Evolutionary conservation across 208 protist species (phyloP).

Genomic region (Leptomonas seymouri): DNA sequence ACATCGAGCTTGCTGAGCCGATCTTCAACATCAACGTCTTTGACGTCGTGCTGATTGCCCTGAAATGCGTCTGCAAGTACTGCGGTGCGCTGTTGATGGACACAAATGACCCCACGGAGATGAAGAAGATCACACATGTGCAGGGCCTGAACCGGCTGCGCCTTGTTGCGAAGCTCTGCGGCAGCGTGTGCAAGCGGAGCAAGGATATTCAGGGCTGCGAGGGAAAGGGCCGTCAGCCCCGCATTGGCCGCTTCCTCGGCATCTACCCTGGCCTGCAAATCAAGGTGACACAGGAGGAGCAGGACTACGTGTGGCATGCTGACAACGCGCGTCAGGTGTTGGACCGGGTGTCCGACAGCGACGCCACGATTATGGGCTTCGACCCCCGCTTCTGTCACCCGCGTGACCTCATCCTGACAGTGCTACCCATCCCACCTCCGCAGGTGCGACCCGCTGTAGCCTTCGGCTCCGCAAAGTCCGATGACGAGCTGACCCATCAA

Average conservation of each 20-base stretch:
- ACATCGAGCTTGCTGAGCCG: conserved; percentile 97
- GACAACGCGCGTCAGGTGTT: conserved; percentile 79
- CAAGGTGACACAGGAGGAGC: conserved; percentile 73
- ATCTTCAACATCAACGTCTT: conserved; percentile 98
- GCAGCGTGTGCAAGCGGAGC: conserved; percentile 59
- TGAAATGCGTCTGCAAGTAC: conserved; percentile 98
- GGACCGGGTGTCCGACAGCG: conserved; percentile 70
- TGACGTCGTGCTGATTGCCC: conserved; percentile 91
- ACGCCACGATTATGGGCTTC: conserved; percentile 77
- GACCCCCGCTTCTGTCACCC: conserved; percentile 78
- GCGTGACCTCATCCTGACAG: conserved; percentile 94
- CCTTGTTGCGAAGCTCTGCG: conserved; percentile 70
- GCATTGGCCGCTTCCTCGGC: conserved; percentile 67
- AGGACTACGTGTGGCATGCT: conserved; percentile 73
- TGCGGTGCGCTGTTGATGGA: conserved; percentile 94
- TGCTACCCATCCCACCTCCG: conserved; percentile 97
- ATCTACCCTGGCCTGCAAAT: conserved; percentile 82
- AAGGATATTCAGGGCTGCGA: conserved; percentile 58
- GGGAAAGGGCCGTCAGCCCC: conserved; percentile 82
- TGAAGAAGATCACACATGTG: conserved; percentile 59
- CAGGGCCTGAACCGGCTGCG: conserved; percentile 76
- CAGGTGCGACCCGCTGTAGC: conserved; percentile 97
- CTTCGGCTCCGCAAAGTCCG: conserved; percentile 81
- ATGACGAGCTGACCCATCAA: conserved; percentile 99
- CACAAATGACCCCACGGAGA: conserved; percentile 42